Evolutionary conservation across 1,284 basidiomycete species (phyloP).

Genomic region (Ganoderma resinaceum): DNA sequence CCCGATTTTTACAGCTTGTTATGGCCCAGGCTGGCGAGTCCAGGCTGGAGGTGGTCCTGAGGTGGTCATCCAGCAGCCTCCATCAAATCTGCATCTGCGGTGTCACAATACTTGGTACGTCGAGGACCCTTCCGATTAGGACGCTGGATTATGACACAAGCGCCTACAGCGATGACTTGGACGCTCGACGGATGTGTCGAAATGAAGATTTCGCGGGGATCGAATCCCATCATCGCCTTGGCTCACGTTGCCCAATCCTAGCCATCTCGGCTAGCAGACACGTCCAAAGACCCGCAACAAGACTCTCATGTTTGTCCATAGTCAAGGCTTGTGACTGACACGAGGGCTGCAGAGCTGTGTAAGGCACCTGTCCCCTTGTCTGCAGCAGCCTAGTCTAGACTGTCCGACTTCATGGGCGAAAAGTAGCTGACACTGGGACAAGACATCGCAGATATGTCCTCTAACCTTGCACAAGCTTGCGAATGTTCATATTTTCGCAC

Average conservation of each 20-base stretch:
- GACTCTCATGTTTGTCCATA: neutral
- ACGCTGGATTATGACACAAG: neutral
- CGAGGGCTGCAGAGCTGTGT: neutral
- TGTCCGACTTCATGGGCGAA: neutral
- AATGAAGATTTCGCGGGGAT: neutral
- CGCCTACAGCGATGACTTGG: neutral
- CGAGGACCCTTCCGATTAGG: neutral
- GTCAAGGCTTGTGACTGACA: neutral
- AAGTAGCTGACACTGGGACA: neutral
- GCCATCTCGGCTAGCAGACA: neutral
- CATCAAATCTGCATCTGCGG: neutral
- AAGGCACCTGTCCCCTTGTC: neutral
- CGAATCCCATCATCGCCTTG: neutral
- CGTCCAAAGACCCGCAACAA: neutral
- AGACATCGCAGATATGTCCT: neutral
- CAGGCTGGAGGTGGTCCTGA: too few relatives aligned
- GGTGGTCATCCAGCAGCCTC: neutral
- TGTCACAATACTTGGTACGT: neutral
- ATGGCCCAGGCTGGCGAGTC: too few relatives aligned
- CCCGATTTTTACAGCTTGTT: neutral
- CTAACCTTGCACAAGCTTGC: neutral
- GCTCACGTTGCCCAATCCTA: slow-evolving; percentile 1
- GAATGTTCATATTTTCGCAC: neutral
- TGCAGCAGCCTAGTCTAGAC: neutral
- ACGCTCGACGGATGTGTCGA: neutral